Base-by-base conservation (phyloP, 2,329 filamentous ascomycete species). In the Talaromyces sp. region DNA sequence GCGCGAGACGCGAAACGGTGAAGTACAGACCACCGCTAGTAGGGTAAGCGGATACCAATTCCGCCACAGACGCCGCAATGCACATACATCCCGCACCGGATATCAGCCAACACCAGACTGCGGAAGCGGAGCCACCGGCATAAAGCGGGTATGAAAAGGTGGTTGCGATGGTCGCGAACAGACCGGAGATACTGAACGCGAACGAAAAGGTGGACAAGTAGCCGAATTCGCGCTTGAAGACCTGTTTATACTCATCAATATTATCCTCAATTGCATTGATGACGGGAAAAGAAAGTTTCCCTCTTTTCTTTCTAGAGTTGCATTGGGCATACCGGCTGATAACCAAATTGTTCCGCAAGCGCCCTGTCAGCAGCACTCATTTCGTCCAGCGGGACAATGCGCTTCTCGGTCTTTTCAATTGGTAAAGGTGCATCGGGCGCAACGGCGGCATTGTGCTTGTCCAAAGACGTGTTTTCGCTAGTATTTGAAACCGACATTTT, bases 161-260 rank as follows among this genome's bases (percentile, higher is more conserved):
- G 3, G 83, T 84, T 67, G 82, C 80, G 64, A 83, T 79, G 8
- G 82, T 84, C 31, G 82, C 78, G 68, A 84, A 85, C 21, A 85
- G 76, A 48, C 83, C 83, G 56, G 77, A 81, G 67, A 86, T 83
- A 67, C 79, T 81, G 68, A 86, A 81, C 58, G 84, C 84, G 68
- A 86, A 87, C 60, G 83, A 86, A 72, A 87, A 84, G 65, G 82
- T 83, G 66, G 84, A 84, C 14, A 83, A 74, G 61, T 83, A 84
- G 62, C 80, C 80, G 66, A 86, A 86, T 68, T 86, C 83, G 66
- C 84, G 80, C 72, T 84, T 83, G 75, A 85, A 84, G 60, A 85
- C 83, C 72, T 82, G 31, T 50, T 52, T 54, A 35, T 3, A n/a
- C 5, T 54, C 14, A 59, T 59, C 55, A 54, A 63, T 31, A 52